A percentile compares a stretch with the other conserved stretches of the same genome.
phyloP scores from a whole-genome alignment of 2,329 filamentous ascomycete species.

The Parastagonospora avenae region DNA sequence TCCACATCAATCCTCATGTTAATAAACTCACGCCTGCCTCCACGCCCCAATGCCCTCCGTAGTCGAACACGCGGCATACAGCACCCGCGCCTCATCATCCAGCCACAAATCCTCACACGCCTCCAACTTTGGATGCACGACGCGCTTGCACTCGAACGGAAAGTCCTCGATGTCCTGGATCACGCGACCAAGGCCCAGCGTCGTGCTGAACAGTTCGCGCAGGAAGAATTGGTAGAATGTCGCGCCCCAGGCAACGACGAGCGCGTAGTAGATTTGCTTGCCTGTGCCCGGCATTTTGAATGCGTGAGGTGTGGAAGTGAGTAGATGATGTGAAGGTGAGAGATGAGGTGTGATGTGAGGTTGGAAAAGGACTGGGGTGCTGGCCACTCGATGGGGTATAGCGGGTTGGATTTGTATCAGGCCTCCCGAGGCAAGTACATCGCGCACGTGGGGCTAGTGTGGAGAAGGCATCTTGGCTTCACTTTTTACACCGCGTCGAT shows the following conservation, averaged over 20 bases:
- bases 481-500: neutral
- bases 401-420: neutral
- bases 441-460: conserved; percentile 3
- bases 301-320: neutral
- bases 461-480: neutral
- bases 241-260: conserved; percentile 29
- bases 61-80: conserved; percentile 39
- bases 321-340: neutral
- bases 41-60: conserved; percentile 25
- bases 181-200: conserved; percentile 31
- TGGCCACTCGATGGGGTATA: neutral
- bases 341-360: neutral
- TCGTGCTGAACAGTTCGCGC: conserved; percentile 27
- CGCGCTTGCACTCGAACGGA: conserved; percentile 29
- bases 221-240: conserved; percentile 34
- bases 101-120: conserved; percentile 41
- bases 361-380: neutral
- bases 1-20: neutral
- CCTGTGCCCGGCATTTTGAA: conserved; percentile 15
- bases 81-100: conserved; percentile 26
- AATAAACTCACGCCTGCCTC: conserved; percentile 29
- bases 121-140: conserved; percentile 30
- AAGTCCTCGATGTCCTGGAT: conserved; percentile 37
- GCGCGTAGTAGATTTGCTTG: conserved; percentile 20
- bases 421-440: neutral